phyloP scores from a whole-genome alignment of 1,284 basidiomycete genomes.

The Apiotrichum sp. region DNA sequence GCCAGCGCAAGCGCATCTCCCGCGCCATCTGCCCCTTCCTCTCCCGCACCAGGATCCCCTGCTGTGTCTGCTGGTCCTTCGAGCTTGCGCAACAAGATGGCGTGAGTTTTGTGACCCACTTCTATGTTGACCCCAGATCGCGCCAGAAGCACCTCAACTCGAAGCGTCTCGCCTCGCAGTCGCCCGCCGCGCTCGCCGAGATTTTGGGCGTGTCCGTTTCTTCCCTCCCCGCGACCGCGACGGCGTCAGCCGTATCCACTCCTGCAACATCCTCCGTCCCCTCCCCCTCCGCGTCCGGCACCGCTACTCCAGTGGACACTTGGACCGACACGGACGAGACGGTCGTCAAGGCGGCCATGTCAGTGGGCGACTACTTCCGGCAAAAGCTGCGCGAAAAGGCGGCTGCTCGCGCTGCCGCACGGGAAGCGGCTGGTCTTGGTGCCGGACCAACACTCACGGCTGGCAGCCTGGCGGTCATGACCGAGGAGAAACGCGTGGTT shows the following conservation, averaged over 20 bases:
- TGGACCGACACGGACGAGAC: conserved; percentile 27
- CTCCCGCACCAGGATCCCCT: conserved; percentile 11
- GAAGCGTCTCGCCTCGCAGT: conserved; percentile 41
- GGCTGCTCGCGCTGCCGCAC: conserved; percentile 28
- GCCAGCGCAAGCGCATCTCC: conserved; percentile 20
- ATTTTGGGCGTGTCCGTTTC: conserved; percentile 44
- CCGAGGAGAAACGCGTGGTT: conserved; percentile 24
- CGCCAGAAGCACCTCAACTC: conserved; percentile 41
- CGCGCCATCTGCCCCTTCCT: conserved; percentile 16
- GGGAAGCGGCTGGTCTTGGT: conserved; percentile 11
- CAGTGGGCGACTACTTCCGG: conserved; percentile 45
- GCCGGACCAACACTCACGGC: conserved; percentile 18
- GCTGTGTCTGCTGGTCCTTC: conserved; percentile 24
- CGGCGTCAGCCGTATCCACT: conserved; percentile 11
- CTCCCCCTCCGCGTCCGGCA: conserved; percentile 14
- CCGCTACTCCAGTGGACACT: background rate
- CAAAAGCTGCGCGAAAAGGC: conserved; percentile 44
- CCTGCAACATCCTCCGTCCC: conserved; percentile 19
- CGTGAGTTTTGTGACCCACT: conserved; percentile 28
- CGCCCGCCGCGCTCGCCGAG: conserved; percentile 45
- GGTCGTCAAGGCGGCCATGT: conserved; percentile 33
- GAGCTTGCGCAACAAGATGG: conserved; percentile 34
- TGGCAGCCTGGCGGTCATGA: conserved; percentile 22
- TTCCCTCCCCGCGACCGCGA: conserved; percentile 27
- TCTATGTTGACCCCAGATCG: conserved; percentile 26